Base-by-base conservation (phyloP, 306 rosid genomes). In the Cucumis melo region DNA sequence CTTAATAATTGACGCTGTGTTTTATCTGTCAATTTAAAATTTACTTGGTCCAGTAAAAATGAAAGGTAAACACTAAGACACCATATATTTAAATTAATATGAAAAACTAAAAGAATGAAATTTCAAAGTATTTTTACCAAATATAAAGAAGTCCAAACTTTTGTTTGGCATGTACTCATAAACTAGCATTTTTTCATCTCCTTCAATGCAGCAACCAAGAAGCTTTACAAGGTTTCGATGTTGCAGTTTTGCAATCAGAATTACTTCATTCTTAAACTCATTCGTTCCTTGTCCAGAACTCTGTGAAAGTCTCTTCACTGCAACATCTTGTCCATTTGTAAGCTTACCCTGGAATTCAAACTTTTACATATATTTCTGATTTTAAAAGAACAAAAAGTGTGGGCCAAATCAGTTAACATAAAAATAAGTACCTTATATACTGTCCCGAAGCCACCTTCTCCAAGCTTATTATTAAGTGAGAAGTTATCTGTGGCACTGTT, bases 151-250 rank as follows among this genome's bases (percentile, higher is more conserved):
- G 87, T 91, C 91, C 80, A 92, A 76, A 81, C 97, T 89, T 82
- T 76, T 78, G 73, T 87, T 91, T 1, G 76, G 76, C 76, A 50
- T 72, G 9, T 50, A 72, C 60, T 72, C 76, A 20, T 72, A 72
- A 72, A 8, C 65, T 51, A 91, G 74, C 50, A 87, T 48, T 64
- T 78, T 89, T 68, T 90, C 92, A 1, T 78, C 88, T 50, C 62
- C 71, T 8, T 90, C 78, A 78, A 85, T 72, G 85, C 91, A 88
- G 51, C 84, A 90, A 1, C 92, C 96, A 54, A 88, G 80, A 61
- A 90, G 85, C 44, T 80, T 88, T 32, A 88, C 96, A 14, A 90
- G 88, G 82, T 90, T 88, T 75, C 91, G 80, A 24, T 90, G 96
- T 71, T 89, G 91, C 82, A 91, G 96, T 12, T 91, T 86, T 3